These are phyloP conservation scores for Exophiala viscosa DNA, from an alignment of 2,329 filamentous ascomycete species.

Conservation along the genomic window DNA sequence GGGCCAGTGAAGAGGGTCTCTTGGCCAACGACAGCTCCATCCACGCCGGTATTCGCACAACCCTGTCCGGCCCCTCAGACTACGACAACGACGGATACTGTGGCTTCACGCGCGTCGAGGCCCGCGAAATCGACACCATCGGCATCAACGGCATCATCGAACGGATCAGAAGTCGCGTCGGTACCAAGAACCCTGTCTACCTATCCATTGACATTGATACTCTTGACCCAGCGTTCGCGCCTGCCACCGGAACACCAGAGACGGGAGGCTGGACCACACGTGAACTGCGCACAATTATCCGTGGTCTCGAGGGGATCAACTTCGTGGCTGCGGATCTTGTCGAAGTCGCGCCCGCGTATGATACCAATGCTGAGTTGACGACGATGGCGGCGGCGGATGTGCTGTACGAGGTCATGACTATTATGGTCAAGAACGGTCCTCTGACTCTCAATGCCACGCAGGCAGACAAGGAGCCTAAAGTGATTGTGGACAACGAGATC, in stretches of 20 bases:
- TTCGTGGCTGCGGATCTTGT: slow-evolving; percentile 60
- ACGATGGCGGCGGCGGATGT: slow-evolving; percentile 54
- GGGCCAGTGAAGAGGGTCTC: slow-evolving; percentile 72
- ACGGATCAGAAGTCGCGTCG: slow-evolving; percentile 71
- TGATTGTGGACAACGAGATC: background rate
- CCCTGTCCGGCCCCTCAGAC: slow-evolving; percentile 71
- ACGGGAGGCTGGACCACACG: slow-evolving; percentile 60
- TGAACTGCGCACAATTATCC: slow-evolving; percentile 56
- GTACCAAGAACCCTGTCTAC: slow-evolving; percentile 70
- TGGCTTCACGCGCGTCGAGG: slow-evolving; percentile 78
- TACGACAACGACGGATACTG: slow-evolving; percentile 84
- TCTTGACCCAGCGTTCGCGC: slow-evolving; percentile 69
- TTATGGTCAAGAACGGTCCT: slow-evolving; percentile 77
- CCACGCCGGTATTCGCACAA: slow-evolving; percentile 82
- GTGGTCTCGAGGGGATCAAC: slow-evolving; percentile 56
- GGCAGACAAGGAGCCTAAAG: slow-evolving; percentile 4
- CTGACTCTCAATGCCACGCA: slow-evolving; percentile 44
- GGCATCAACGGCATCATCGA: slow-evolving; percentile 72
- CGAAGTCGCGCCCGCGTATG: slow-evolving; percentile 60
- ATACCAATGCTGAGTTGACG: slow-evolving; percentile 58
- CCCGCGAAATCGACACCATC: slow-evolving; percentile 65
- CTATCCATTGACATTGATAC: slow-evolving; percentile 84
- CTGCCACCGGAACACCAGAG: slow-evolving; percentile 57
- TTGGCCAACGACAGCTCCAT: slow-evolving; percentile 80
- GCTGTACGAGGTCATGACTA: slow-evolving; percentile 72